These are phyloP conservation scores for Penicillium cinerascens DNA, from an alignment of 495 filamentous ascomycete species.

Conservation along the genomic window DNA sequence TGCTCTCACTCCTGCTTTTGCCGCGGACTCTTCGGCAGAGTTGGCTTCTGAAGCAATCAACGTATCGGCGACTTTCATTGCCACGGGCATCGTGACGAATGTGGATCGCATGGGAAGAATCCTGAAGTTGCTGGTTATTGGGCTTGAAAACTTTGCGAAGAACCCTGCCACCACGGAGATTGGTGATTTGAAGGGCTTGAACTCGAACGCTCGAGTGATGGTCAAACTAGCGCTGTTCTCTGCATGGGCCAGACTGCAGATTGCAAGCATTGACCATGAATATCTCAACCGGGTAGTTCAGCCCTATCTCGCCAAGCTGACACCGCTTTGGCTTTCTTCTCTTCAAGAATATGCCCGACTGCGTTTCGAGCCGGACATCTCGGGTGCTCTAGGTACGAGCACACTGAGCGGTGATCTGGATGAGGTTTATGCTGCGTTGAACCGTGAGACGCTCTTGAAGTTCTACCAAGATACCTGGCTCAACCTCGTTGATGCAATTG, in stretches of 20 bases:
- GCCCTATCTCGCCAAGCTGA: slow-evolving; percentile 82
- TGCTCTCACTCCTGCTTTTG: slow-evolving; percentile 93
- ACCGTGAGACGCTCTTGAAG: slow-evolving; percentile 85
- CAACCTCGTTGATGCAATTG: slow-evolving; percentile 94
- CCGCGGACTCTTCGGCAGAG: slow-evolving; percentile 91
- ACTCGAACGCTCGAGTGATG: slow-evolving; percentile 97
- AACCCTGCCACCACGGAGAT: slow-evolving; percentile 75
- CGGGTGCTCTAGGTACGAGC: slow-evolving; percentile 71
- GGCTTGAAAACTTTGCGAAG: slow-evolving; percentile 91
- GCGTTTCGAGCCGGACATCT: slow-evolving; percentile 95
- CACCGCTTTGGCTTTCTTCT: slow-evolving; percentile 90
- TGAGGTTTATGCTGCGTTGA: slow-evolving; percentile 87
- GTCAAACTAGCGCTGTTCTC: slow-evolving; percentile 94
- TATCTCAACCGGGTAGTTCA: slow-evolving; percentile 87
- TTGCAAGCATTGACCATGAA: slow-evolving; percentile 88
- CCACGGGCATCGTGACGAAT: slow-evolving; percentile 95
- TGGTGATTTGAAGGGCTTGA: slow-evolving; percentile 88
- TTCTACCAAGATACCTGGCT: slow-evolving; percentile 99
- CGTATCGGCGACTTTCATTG: slow-evolving; percentile 96
- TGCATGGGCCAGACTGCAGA: slow-evolving; percentile 98
- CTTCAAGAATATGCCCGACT: slow-evolving; percentile 90
- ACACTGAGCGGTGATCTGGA: slow-evolving; percentile 73
- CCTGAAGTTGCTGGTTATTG: slow-evolving; percentile 84
- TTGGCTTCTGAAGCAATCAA: slow-evolving; percentile 92
- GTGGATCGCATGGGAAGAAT: slow-evolving; percentile 98